Base-by-base conservation (phyloP, 2,329 filamentous ascomycete genomes). In the Stachybotrys chartarum region DNA sequence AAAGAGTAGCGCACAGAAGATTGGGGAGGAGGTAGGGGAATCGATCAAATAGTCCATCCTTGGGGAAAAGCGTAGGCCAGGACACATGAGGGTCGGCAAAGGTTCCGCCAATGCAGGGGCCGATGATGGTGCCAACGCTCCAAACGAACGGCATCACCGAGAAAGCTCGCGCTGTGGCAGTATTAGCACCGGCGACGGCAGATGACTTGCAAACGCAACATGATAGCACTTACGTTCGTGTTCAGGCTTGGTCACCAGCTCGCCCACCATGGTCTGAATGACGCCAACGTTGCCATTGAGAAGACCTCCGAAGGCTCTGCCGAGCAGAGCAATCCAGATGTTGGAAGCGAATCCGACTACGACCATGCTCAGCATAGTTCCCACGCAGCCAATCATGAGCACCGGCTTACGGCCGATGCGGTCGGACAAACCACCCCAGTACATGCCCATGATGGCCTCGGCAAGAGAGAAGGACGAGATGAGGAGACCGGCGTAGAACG, bases 111-210 rank as follows among this genome's bases (percentile, higher is more conserved):
- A 97, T 91, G 6, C 88, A 89, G 59, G 92, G 89, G 0, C 92
- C 92, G 54, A 96, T 79, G 60, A 96, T 96, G 10, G 90, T 95
- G 30, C 92, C 92, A 53, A 96, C 86, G 50, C 83, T 87, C 91
- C 92, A 97, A 7, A 96, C 88, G 66, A 96, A 96, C 1, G 92
- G 92, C 90, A 97, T 96, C 49, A 96, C 83, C 3, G 91, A 85
- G 69, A 92, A 96, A 31, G 92, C 92, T 58, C 87, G 84, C 56
- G 91, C 88, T 90, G 63, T 58, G 5, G 39, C 53, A 32, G 31
- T 52, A 42, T 30, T 44, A 47, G 57, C 52, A 61, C 57, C 44
- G 7, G 32, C 46, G 12, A 32, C 11, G 32, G 16, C 30, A 54
- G 11, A 18, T 35, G 17, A 32, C 12, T 10, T 7, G 5, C 14